Conservation (phyloP, 108 stramenopile species). For the Seminavis robusta region DNA sequence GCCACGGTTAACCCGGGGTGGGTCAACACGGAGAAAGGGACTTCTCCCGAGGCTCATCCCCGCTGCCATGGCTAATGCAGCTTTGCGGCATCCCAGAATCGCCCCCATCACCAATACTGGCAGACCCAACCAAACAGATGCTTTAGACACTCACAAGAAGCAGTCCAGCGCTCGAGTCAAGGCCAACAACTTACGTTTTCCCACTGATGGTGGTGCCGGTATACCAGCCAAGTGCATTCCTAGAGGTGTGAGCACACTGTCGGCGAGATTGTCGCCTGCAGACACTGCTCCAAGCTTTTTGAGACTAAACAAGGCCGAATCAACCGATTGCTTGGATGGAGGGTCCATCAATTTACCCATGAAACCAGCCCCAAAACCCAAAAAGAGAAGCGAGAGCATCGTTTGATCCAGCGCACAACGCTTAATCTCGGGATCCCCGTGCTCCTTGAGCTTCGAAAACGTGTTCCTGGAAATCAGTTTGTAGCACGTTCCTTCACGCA, state of each 20-base stretch:
- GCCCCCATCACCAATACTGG: slow-evolving; percentile 70
- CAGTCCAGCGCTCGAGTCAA: too few species aligned
- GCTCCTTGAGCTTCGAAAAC: slow-evolving; percentile 46
- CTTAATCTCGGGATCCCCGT: slow-evolving; percentile 75
- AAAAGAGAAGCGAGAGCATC: slow-evolving; percentile 67
- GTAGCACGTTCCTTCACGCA: slow-evolving; percentile 79
- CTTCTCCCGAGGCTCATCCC: slow-evolving; percentile 71
- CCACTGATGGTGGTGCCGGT: slow-evolving; percentile 79
- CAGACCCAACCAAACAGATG: slow-evolving; percentile 1
- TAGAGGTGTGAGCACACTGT: slow-evolving; percentile 54
- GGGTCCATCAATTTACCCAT: slow-evolving; percentile 62
- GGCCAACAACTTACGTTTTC: slow-evolving; percentile 43
- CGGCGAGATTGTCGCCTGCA: slow-evolving; percentile 9
- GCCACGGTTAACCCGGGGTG: slow-evolving; percentile 6
- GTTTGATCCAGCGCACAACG: slow-evolving; percentile 84
- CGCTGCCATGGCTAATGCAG: slow-evolving; percentile 80
- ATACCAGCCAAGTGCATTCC: slow-evolving; percentile 82
- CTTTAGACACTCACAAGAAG: neutral
- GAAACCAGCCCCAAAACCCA: slow-evolving; percentile 79
- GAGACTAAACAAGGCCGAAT: slow-evolving; percentile 58
- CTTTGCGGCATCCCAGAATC: slow-evolving; percentile 74
- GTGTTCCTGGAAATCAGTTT: slow-evolving; percentile 70
- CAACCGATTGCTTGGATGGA: slow-evolving; percentile 52
- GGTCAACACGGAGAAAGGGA: slow-evolving; percentile 68
- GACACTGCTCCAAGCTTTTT: slow-evolving; percentile 60